phyloP scores from a whole-genome alignment of 257 asterid genomes.

The Solanum chilense region DNA sequence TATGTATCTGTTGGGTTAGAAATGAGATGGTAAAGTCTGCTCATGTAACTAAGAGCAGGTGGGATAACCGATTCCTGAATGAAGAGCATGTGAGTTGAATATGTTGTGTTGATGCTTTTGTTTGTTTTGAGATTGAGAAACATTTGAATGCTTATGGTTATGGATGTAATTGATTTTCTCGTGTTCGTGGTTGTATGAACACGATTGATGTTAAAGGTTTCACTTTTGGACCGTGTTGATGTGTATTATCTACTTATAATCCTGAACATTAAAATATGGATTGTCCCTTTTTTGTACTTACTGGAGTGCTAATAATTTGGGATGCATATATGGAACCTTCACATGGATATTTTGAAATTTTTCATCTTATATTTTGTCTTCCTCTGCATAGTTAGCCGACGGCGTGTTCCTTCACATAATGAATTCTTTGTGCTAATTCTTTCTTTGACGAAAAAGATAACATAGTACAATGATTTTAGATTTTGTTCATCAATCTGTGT shows the following conservation, averaged over 20 bases:
- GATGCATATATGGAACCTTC: too few species aligned
- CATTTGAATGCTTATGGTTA: neutral
- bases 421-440: too few species aligned
- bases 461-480: too few species aligned
- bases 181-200: neutral
- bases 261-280: too few species aligned
- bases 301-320: too few species aligned
- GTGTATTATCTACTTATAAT: neutral
- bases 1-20: neutral
- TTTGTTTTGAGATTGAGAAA: neutral
- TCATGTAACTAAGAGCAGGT: neutral
- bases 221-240: neutral
- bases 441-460: too few species aligned
- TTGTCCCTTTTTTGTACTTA: too few species aligned
- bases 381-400: too few species aligned
- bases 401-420: too few species aligned
- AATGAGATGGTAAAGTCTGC: neutral
- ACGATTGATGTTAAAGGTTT: neutral
- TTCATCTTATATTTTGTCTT: too few species aligned
- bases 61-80: neutral
- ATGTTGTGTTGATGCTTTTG: neutral
- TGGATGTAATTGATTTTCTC: neutral
- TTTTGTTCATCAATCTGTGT: too few species aligned
- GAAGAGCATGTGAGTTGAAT: neutral
- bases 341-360: too few species aligned